These are phyloP conservation scores for Fraxinus xanthoxyloides DNA, from an alignment of 305 asterid genomes.

Conservation along the genomic window DNA sequence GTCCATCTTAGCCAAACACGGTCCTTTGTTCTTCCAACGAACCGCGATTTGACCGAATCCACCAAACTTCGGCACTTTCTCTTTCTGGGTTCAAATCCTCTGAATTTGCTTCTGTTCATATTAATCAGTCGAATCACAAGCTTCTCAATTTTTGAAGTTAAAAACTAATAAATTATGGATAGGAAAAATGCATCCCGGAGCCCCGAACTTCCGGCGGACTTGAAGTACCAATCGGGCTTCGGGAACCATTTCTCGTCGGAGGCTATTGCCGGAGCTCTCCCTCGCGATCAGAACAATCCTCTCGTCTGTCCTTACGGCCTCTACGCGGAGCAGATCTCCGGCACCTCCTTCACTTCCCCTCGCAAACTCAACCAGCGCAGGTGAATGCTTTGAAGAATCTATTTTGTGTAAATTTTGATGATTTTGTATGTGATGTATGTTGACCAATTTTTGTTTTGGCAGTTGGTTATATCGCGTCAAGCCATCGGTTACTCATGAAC, in stretches of 20 bases:
- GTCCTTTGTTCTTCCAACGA: neutral
- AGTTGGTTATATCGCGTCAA: slow-evolving; percentile 94
- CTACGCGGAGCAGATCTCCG: slow-evolving; percentile 96
- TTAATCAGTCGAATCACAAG: neutral
- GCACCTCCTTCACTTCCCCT: slow-evolving; percentile 93
- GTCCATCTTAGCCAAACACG: neutral
- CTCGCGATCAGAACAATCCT: slow-evolving; percentile 81
- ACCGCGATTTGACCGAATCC: neutral
- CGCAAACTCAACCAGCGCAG: slow-evolving; percentile 86
- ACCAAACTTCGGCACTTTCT: neutral
- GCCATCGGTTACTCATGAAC: slow-evolving; percentile 96
- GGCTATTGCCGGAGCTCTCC: slow-evolving; percentile 82
- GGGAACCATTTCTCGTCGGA: slow-evolving; percentile 83
- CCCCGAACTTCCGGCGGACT: slow-evolving; percentile 36
- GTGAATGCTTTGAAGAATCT: slow-evolving; percentile 26
- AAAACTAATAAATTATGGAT: slow-evolving; percentile 2
- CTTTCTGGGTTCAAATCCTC: neutral
- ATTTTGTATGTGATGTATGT: neutral
- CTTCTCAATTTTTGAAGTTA: neutral
- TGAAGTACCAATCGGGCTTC: slow-evolving; percentile 73
- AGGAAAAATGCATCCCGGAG: slow-evolving; percentile 23
- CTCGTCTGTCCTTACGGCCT: slow-evolving; percentile 85
- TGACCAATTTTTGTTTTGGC: slow-evolving; percentile 11
- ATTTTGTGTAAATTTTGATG: neutral
- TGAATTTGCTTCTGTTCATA: neutral